Evolutionary conservation across 352 stramenopile species (phyloP).

Genomic region (Phytophthora sp.): DNA sequence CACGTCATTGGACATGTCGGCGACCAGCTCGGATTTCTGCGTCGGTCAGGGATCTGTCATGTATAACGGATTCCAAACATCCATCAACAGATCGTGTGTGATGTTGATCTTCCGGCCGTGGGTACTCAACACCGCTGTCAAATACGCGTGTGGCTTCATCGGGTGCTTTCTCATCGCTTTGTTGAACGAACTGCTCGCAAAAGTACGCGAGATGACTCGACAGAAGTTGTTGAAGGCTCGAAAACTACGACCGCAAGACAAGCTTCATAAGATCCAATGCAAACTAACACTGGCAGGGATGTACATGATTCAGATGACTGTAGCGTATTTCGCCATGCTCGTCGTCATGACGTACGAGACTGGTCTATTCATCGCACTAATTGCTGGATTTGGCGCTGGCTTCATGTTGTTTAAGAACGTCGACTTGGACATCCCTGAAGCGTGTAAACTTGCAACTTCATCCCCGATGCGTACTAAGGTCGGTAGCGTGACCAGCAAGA

Average conservation of each 20-base stretch:
- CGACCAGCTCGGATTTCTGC: slow-evolving; percentile 53
- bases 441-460: slow-evolving; percentile 72
- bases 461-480: slow-evolving; percentile 77
- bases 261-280: slow-evolving; percentile 65
- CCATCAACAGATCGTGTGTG: slow-evolving; percentile 73
- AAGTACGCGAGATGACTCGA: slow-evolving; percentile 56
- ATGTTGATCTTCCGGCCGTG: slow-evolving; percentile 81
- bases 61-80: slow-evolving; percentile 85
- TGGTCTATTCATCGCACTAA: slow-evolving; percentile 75
- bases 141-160: slow-evolving; percentile 79
- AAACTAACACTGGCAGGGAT: slow-evolving; percentile 65
- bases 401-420: slow-evolving; percentile 81
- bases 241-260: slow-evolving; percentile 46
- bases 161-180: slow-evolving; percentile 68
- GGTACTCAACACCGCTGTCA: slow-evolving; percentile 73
- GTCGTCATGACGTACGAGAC: slow-evolving; percentile 87
- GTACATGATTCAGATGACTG: slow-evolving; percentile 85
- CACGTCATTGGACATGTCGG: slow-evolving; percentile 27
- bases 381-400: slow-evolving; percentile 70
- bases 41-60: slow-evolving; percentile 75
- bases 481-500: slow-evolving; percentile 94
- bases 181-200: slow-evolving; percentile 71
- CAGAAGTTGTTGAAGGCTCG: slow-evolving; percentile 50
- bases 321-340: slow-evolving; percentile 86
- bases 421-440: slow-evolving; percentile 70